A percentile compares a stretch with the other conserved stretches of the same genome.
These are phyloP conservation scores for Trichoderma pleuroti DNA, from an alignment of 2,329 filamentous ascomycete species.

Conservation along the genomic window DNA sequence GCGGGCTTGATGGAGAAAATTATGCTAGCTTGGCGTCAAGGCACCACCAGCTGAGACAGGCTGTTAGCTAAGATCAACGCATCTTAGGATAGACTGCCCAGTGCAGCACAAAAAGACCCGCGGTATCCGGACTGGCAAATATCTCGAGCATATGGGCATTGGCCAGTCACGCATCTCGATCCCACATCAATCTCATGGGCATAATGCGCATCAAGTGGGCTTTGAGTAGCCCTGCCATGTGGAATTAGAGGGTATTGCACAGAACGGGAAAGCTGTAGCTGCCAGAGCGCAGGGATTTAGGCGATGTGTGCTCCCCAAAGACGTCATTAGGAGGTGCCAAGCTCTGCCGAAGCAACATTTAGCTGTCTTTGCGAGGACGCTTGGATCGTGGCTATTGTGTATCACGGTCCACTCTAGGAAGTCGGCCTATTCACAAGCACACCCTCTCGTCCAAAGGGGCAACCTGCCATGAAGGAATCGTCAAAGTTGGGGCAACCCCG, in stretches of 20 bases:
- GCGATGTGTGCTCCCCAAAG: neutral
- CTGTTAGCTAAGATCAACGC: slow-evolving; percentile 5
- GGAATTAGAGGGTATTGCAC: neutral
- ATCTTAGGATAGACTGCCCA: neutral
- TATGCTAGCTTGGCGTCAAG: neutral
- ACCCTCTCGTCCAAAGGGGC: neutral
- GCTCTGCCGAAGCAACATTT: neutral
- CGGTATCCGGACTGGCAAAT: neutral
- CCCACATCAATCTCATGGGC: neutral
- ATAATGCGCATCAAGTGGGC: neutral
- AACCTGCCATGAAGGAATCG: neutral
- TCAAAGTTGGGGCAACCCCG: neutral
- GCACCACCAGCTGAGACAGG: neutral
- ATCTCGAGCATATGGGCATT: neutral
- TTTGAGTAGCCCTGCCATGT: neutral
- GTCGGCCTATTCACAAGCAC: neutral
- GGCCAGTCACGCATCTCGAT: neutral
- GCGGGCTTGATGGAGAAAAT: neutral
- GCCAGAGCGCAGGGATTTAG: neutral
- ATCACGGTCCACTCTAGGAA: neutral
- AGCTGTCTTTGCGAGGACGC: neutral
- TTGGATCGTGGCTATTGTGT: neutral
- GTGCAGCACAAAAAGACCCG: neutral
- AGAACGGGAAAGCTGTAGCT: neutral
- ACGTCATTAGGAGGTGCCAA: slow-evolving; percentile 6